phyloP scores from a whole-genome alignment of 2,329 filamentous ascomycete genomes.

The Zymoseptoria ardabiliae region DNA sequence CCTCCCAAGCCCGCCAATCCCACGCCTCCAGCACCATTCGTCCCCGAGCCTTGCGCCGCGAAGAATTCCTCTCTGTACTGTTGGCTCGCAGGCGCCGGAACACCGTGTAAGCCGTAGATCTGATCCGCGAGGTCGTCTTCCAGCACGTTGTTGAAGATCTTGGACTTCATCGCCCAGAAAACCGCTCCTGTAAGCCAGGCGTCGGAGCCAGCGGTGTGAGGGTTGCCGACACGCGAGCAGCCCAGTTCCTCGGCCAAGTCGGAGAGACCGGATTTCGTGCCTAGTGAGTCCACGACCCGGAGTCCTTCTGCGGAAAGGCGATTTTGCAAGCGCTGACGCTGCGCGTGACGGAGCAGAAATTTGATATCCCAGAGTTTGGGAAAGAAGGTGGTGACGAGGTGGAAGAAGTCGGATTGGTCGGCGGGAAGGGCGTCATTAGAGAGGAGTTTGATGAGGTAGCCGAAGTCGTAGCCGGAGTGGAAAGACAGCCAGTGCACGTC shows the following conservation, averaged over 20 bases:
- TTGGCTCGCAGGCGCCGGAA: constrained; percentile 50
- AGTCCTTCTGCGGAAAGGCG: constrained; percentile 54
- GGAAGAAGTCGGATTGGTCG: constrained; percentile 83
- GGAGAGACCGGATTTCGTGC: constrained; percentile 84
- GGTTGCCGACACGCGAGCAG: constrained; percentile 76
- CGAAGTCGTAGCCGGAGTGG: constrained; percentile 97
- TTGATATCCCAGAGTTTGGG: constrained; percentile 93
- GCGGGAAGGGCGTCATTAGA: constrained; percentile 75
- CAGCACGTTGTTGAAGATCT: constrained; percentile 77
- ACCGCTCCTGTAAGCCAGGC: constrained; percentile 87
- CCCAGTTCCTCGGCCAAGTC: constrained; percentile 90
- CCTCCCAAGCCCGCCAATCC: constrained; percentile 13
- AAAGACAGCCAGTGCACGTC: constrained; percentile 96
- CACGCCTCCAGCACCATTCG: constrained; percentile 11
- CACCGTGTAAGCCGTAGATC: constrained; percentile 80
- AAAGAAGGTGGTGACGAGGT: constrained; percentile 85
- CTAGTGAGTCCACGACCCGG: constrained; percentile 75
- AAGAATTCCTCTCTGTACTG: constrained; percentile 35
- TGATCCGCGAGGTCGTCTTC: constrained; percentile 76
- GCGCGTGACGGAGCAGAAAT: constrained; percentile 86
- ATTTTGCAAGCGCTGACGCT: constrained; percentile 39
- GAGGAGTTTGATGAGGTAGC: constrained; percentile 91
- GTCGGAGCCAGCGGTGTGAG: constrained; percentile 90
- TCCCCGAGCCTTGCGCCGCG: constrained; percentile 33
- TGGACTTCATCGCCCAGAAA: constrained; percentile 86